Evolutionary conservation across 1,284 basidiomycete species (phyloP).

Genomic region (Apiotrichum gracile): DNA sequence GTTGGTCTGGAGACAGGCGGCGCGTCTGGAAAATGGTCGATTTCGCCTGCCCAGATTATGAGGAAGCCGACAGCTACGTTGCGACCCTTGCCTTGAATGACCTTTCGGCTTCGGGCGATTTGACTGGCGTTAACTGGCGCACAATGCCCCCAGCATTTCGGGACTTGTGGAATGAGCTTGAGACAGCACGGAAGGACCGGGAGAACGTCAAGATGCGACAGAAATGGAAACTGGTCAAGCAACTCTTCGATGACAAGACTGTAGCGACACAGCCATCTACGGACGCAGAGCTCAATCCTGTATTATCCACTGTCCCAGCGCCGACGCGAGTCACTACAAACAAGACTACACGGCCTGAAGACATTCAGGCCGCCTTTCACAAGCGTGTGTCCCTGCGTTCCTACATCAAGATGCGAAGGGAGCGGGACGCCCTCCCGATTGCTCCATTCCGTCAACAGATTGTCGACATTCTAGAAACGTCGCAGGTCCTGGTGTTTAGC

Average conservation of each 20-base stretch:
- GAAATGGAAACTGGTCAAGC: constrained; percentile 64
- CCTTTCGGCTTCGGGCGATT: constrained; percentile 53
- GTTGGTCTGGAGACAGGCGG: constrained; percentile 59
- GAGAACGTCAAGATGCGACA: constrained; percentile 63
- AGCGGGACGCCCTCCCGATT: constrained; percentile 79
- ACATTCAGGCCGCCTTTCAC: constrained; percentile 57
- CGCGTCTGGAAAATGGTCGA: constrained; percentile 79
- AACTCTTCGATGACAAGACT: constrained; percentile 57
- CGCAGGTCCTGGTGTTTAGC: constrained; percentile 85
- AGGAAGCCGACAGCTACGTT: constrained; percentile 86
- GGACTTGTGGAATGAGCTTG: constrained; percentile 90
- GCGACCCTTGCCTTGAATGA: constrained; percentile 77
- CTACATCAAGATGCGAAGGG: constrained; percentile 66
- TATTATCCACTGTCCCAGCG: neutral
- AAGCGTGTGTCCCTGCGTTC: constrained; percentile 57
- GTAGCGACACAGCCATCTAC: neutral
- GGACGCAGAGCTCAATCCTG: neutral
- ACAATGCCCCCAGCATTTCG: constrained; percentile 74
- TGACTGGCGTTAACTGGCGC: constrained; percentile 45
- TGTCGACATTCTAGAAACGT: constrained; percentile 63
- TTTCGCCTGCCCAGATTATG: constrained; percentile 68
- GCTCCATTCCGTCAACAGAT: constrained; percentile 76
- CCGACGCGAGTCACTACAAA: neutral
- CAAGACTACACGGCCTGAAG: constrained; percentile 13
- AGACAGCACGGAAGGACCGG: constrained; percentile 57